These are phyloP conservation scores for Lentinula detonsa DNA, from an alignment of 768 basidiomycete species.

Conservation along the genomic window DNA sequence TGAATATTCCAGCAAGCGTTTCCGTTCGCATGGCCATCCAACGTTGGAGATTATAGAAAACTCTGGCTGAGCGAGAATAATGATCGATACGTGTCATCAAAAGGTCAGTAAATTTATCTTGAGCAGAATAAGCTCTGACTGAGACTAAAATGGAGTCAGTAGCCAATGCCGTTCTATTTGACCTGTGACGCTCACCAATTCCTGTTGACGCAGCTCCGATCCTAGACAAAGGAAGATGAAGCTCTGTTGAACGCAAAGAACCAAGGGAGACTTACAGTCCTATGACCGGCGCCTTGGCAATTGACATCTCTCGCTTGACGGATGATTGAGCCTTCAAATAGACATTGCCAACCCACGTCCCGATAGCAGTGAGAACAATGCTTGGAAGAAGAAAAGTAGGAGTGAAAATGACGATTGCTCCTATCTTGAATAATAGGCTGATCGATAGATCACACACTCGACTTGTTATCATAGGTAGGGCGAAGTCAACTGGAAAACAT, in stretches of 20 bases:
- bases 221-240: slow-evolving; percentile 9
- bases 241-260: background rate
- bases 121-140: slow-evolving; percentile 39
- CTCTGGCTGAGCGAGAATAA: slow-evolving; percentile 23
- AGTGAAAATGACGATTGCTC: slow-evolving; percentile 18
- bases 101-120: slow-evolving; percentile 25
- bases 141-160: background rate
- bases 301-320: slow-evolving; percentile 17
- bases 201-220: background rate
- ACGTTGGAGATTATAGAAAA: slow-evolving; percentile 30
- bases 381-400: slow-evolving; percentile 23
- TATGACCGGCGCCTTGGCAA: slow-evolving; percentile 13
- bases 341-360: slow-evolving; percentile 19
- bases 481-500: slow-evolving; percentile 11
- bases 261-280: slow-evolving; percentile 27
- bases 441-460: slow-evolving; percentile 9
- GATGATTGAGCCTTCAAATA: slow-evolving; percentile 19
- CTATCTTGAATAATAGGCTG: slow-evolving; percentile 17
- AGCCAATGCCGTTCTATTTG: slow-evolving; percentile 14
- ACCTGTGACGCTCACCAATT: background rate
- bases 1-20: slow-evolving; percentile 36
- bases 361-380: slow-evolving; percentile 17
- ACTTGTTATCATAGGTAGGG: slow-evolving; percentile 5
- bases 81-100: slow-evolving; percentile 31
- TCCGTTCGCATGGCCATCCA: slow-evolving; percentile 31